Evolutionary conservation across 1,284 basidiomycete genomes (phyloP), one percentile per base, ranked within the genome.

Genomic region (Melampsora larici-populina): DNA sequence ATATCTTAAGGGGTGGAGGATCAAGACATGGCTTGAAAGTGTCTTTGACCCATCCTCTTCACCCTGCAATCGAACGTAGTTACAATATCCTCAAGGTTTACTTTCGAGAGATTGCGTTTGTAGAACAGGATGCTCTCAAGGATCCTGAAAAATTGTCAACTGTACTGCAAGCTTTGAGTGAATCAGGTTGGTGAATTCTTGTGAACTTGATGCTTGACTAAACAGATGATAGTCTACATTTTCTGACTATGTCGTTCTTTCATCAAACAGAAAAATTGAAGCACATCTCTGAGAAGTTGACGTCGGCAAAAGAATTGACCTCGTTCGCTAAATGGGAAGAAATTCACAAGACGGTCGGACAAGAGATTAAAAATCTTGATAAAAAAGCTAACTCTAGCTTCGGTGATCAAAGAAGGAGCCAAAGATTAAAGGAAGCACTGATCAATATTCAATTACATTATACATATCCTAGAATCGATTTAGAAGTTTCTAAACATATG

Each of bases 401-500:
- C 9, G 36, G 5, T 36, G 36, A 36, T 36, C 36, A 36, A 36
- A 36, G 36, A 9, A 36, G 36, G 73, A 78, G 62, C 40, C 69
- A 79, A 43, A 62, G 62, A 36, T 43, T n/a, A 66, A 29, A 29
- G 72, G 77, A 80, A 33, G 70, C 81, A 88, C 48, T 70, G 78
- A 60, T 81, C 80, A 96, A 98, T 81, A 89, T 98, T 78, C 87
- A 97, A 78, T 86, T 99, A 17, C 92, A 95, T 83, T 98, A 97
- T 84, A 96, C 93, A 0, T 99, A 99, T 84, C 96, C 97, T 1
- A 90, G 96, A 21, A 89, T 99, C 79, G 96, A 99, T 84, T 91
- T 93, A 7, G 96, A 99, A 84, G 96, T 99, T 18, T 95, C 94
- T 1, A 97, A 98, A 83, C 93, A 96, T 82, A 88, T 94, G 78